Base-by-base conservation (phyloP, 139 green algal species). In the Pycnococcus provasolii region DNA sequence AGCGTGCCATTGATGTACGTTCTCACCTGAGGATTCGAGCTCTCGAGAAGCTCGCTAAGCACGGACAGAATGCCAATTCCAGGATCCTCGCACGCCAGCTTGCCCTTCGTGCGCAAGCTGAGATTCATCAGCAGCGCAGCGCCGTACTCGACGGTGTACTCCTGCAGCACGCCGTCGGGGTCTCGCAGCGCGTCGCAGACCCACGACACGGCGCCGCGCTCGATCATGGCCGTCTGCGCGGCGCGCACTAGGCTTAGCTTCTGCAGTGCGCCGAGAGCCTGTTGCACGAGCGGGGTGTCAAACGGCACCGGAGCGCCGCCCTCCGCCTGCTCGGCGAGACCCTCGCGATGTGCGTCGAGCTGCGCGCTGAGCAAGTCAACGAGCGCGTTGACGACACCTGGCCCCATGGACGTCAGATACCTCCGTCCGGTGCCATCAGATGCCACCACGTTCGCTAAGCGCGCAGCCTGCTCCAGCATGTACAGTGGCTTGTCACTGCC, bases 71-170 rank as follows among this genome's bases (percentile, higher is more conserved):
- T 37, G 58, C 50, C 58, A 42, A 15, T 39, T 26, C 26, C 26
- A 26, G 26, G 26, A 6, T 45, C 7, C 58, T 64, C 58, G 40
- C 26, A 64, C 7, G 11, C 8, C 37, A 4, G 37, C 3, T 59
- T 57, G 37, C 74, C 74, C 4, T 60, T 61, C 26, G 46, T 59
- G 8, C 74, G 70, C 40, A 80, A 61, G 39, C 53, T 68, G 41
- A 80, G 74, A 61, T 80, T 77, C 70, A 80, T 74, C 11, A 80
- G 75, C 61, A 80, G 61, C 44, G 75, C 75, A 2, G 45, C 63
- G 51, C 70, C 70, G 62, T 80, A 80, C 75, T 80, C 75, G 2
- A 68, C 43, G 42, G 58, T 64, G 40, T 64, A 64, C 58, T 64
- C 58, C 42, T 9, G 39, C 4, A 64, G 58, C 26, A 26, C 26